Percentiles rank a stretch among this genome's conserved stretches.
These are phyloP conservation scores for Gynandropsis gynandra DNA, from an alignment of 345 rosid genomes.

Conservation along the genomic window DNA sequence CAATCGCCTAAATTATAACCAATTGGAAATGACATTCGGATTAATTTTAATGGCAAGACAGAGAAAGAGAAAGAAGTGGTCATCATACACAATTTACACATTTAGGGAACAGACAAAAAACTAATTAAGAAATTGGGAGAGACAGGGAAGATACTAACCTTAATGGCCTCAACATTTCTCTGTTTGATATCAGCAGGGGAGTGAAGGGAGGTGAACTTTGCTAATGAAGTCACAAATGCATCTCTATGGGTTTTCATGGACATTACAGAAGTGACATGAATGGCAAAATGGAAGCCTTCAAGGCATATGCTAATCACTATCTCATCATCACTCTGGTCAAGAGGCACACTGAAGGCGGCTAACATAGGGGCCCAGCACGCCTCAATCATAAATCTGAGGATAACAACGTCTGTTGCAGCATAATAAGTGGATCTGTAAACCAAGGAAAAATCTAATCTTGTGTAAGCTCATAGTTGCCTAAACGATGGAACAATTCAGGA, in stretches of 20 bases:
- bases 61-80: conserved; percentile 11
- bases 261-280: conserved; percentile 83
- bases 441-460: conserved; percentile 2
- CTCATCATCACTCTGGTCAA: conserved; percentile 81
- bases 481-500: conserved; percentile 13
- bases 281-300: conserved; percentile 68
- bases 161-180: conserved; percentile 79
- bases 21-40: conserved; percentile 7
- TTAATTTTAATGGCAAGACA: background rate
- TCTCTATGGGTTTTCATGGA: conserved; percentile 93
- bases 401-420: conserved; percentile 58
- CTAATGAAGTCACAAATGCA: conserved; percentile 86
- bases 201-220: conserved; percentile 86
- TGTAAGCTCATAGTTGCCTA: conserved; percentile 16
- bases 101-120: conserved; percentile 14
- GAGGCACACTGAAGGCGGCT: conserved; percentile 86
- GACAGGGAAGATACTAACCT: conserved; percentile 37
- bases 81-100: conserved; percentile 5
- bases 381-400: conserved; percentile 89
- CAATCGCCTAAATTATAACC: conserved; percentile 53
- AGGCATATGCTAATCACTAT: conserved; percentile 66
- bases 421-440: conserved; percentile 63
- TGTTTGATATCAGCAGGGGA: conserved; percentile 86
- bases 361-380: conserved; percentile 96
- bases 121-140: background rate